Base-by-base conservation (phyloP, 148 eudicot genomes). In the Drosera capensis region DNA sequence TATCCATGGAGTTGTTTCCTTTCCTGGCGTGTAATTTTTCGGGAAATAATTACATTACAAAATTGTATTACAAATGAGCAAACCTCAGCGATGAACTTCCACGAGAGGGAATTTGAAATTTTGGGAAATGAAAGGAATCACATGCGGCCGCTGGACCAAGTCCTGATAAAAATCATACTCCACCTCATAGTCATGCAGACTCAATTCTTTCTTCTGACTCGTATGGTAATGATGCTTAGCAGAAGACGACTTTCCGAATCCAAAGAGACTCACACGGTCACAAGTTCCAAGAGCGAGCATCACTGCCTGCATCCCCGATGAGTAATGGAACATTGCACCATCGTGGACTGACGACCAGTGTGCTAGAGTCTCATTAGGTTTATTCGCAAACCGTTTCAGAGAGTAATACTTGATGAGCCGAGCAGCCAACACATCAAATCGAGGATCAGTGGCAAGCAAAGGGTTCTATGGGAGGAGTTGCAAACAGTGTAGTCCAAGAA, bases 271-370 rank as follows among this genome's bases (percentile, higher is more conserved):
- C 20, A 88, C 92, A 34, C 45, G 58, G 5, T 88, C 96, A 58
- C 96, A 88, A 40, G 80, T 51, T 24, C 94, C 96, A 43, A 75
- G 25, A 24, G 96, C 83, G 29, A 88, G 49, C 78, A 75, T 62
- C 40, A 88, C 77, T 5, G 96, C 96, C 53, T 88, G 96, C 92
- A 83, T 74, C 31, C 96, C 96, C 0, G 94, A 88, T 23, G 96
- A 88, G 71, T 88, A 83, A 58, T 88, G 96, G 51, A 88, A 88
- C 46, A 72, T 40, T 12, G 65, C 22, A 6, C 92, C 94, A 4
- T 70, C 96, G 23, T 83, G 92, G 20, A 81, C 65, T 5, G 62
- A 20, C 7, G 48, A 69, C 96, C 94, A 88, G 8, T 64, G 56
- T 36, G 68, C 80, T 1, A 75, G 8, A 25, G 66, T 62, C 72